Evolutionary conservation across 1,284 basidiomycete species (phyloP).

Genomic region (Rhodofomes roseus): DNA sequence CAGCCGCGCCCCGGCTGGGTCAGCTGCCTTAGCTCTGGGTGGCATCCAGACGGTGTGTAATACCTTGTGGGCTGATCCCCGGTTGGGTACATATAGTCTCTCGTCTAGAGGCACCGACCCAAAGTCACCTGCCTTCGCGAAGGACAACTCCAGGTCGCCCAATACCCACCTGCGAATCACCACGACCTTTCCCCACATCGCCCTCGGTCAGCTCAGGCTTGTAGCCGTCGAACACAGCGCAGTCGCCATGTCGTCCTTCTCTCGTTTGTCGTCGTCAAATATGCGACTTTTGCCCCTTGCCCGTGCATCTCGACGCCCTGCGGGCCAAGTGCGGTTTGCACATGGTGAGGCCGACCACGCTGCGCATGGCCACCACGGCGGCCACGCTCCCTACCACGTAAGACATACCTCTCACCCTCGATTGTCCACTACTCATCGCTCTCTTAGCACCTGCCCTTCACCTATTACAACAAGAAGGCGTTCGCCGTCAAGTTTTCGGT

Average conservation of each 20-base stretch:
- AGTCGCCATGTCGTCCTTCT: background rate
- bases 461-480: constrained; percentile 19
- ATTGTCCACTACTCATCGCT: background rate
- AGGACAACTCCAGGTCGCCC: background rate
- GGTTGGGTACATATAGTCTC: constrained; percentile 2
- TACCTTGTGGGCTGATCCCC: constrained; percentile 2
- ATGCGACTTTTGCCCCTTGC: background rate
- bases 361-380: background rate
- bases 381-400: constrained; percentile 1
- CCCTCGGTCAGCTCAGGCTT: background rate
- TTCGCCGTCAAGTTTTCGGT: constrained; percentile 23
- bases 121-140: background rate
- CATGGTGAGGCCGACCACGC: background rate
- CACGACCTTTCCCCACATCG: background rate
- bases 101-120: background rate
- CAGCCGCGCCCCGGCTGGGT: constrained; percentile 6
- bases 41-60: constrained; percentile 1
- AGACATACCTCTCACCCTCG: background rate
- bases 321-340: background rate
- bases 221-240: background rate
- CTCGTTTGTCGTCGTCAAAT: constrained; percentile 1
- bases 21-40: constrained; percentile 2
- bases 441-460: constrained; percentile 28
- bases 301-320: background rate
- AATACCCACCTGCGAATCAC: background rate